Evolutionary conservation across 1,284 basidiomycete species (phyloP), one percentile per base, ranked within the genome.

Genomic region (Moesziomyces globuligerus): DNA sequence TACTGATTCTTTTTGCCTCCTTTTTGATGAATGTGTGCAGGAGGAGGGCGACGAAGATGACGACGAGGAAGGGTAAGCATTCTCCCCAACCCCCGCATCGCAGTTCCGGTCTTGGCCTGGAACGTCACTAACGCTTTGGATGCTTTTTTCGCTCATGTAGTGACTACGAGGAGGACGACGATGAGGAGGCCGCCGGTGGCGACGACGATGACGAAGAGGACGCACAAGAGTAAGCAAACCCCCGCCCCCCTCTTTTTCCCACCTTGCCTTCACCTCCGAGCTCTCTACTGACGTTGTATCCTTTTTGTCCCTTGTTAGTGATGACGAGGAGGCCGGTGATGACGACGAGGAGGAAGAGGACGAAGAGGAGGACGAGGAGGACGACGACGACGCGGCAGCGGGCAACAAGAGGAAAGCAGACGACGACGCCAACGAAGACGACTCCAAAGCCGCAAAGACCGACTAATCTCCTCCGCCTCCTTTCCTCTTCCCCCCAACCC

Each of bases 361-460:
- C 4, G 56, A 60, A 7, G 60, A 70, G 6, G 67, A 59, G 6
- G 57, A 67, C 1, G 64, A 60, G 7, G 56, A 55, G 17, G 54
- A 64, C 1, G 53, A 70, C 7, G 60, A 64, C 3, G 60, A 55
- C 3, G 45, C 43, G 10, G 32, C 7, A 10, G 29, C 57, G 23
- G 56, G 61, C 18, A 65, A 17, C 52, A 71, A 71, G 52, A 29
- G 68, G 23, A 71, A 71, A 59, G 68, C 68, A n/a, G 43, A 60
- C 25, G 68, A 71, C 43, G 45, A 71, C 21, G 68, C 52, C 21
- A 71, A 71, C 43, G 61, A 65, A 13, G 68, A 71, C 43, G 61
- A 65, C 25, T 32, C 36, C 25, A 71, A 71, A 25, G 61, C 68
- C 39, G 61, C 68, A 10, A 71, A 71, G 53, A 66, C 61, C 24